Conservation (phyloP, 495 filamentous ascomycete genomes). For the Aspergillus carlsbadensis region DNA sequence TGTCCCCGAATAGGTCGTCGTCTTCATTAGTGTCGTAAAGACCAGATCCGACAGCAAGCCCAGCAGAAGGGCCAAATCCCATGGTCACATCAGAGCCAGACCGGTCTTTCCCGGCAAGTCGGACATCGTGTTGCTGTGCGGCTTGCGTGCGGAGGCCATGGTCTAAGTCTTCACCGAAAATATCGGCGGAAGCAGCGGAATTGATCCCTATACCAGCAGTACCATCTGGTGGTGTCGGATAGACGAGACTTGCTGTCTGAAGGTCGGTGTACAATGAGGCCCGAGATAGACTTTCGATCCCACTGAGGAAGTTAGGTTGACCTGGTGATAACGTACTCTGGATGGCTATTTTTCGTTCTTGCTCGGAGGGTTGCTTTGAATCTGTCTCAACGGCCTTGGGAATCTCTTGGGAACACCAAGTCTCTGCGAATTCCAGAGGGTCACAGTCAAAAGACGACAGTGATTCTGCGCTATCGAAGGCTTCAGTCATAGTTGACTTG, state of each 20-base stretch:
- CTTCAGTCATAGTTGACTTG: conserved; percentile 20
- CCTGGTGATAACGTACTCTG: conserved; percentile 28
- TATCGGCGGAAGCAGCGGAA: conserved; percentile 23
- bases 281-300: conserved; percentile 47
- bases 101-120: conserved; percentile 20
- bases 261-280: conserved; percentile 51
- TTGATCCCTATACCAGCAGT: conserved; percentile 43
- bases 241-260: conserved; percentile 63
- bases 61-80: conserved; percentile 24
- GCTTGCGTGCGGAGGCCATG: conserved; percentile 13
- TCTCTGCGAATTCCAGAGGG: conserved; percentile 64
- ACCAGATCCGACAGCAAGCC: conserved; percentile 37
- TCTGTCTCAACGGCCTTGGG: conserved; percentile 21
- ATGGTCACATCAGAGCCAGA: conserved; percentile 24
- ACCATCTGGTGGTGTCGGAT: conserved; percentile 86
- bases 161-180: conserved; percentile 33
- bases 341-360: conserved; percentile 26
- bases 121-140: conserved; percentile 14
- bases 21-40: conserved; percentile 49
- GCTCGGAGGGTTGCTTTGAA: conserved; percentile 36
- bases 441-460: conserved; percentile 37
- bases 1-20: conserved; percentile 69
- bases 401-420: conserved; percentile 57
- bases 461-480: conserved; percentile 8
- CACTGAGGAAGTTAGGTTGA: conserved; percentile 26